Evolutionary conservation across 2,329 filamentous ascomycete genomes (phyloP).

Genomic region (Orbilia blumenaviensis): DNA sequence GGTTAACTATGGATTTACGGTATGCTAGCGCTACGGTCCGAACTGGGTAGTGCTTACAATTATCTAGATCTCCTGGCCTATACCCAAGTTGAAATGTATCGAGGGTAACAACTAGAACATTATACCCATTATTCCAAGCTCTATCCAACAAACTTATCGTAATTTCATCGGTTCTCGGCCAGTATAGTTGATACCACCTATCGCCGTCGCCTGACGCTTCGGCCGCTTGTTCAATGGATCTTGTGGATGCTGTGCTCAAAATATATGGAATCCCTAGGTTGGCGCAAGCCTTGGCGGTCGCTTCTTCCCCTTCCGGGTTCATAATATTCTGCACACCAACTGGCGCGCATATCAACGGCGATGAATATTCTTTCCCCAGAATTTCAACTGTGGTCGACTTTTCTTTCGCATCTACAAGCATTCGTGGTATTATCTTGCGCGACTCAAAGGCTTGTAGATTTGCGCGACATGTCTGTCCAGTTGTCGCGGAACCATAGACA

Average conservation of each 20-base stretch:
- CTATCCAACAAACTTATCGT: constrained; percentile 71
- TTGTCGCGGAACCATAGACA: constrained; percentile 48
- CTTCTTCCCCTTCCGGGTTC: constrained; percentile 72
- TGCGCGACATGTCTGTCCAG: constrained; percentile 39
- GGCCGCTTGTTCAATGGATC: constrained; percentile 73
- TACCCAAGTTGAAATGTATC: constrained; percentile 76
- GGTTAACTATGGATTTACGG: background rate
- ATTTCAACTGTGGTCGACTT: constrained; percentile 51
- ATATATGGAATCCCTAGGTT: constrained; percentile 72
- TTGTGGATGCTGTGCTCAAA: constrained; percentile 71
- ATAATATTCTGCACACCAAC: constrained; percentile 75
- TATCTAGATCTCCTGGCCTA: constrained; percentile 74
- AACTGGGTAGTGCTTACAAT: constrained; percentile 64
- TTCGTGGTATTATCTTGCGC: constrained; percentile 46
- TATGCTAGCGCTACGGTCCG: background rate
- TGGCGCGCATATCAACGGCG: constrained; percentile 64
- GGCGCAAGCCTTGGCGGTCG: constrained; percentile 71
- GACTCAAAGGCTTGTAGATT: constrained; percentile 45
- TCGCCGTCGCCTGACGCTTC: constrained; percentile 68
- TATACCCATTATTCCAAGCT: constrained; percentile 71
- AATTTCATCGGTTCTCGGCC: constrained; percentile 73
- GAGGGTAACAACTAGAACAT: constrained; percentile 75
- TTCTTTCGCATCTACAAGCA: constrained; percentile 41
- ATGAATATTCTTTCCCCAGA: constrained; percentile 47
- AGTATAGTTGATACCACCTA: constrained; percentile 80